Evolutionary conservation across 1,284 basidiomycete species (phyloP).

Genomic region (Pterula multifida): DNA sequence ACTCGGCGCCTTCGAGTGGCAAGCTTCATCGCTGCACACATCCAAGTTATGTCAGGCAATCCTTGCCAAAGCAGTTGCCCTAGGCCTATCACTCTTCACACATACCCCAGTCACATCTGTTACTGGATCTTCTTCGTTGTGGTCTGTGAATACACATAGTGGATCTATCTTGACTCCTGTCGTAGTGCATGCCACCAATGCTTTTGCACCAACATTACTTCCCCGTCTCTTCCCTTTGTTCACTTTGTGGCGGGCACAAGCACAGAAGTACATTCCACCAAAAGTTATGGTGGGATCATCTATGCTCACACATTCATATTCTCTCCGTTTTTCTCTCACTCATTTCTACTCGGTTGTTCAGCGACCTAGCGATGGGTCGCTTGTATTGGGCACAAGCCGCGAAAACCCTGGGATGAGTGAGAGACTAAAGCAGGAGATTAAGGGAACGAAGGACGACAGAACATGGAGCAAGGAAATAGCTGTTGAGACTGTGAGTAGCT

Average conservation of each 20-base stretch:
- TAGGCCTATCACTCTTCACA: slow-evolving; percentile 9
- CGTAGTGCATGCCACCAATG: slow-evolving; percentile 12
- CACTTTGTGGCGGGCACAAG: slow-evolving; percentile 10
- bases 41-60: slow-evolving; percentile 11
- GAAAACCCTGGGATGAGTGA: slow-evolving; percentile 10
- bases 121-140: slow-evolving; percentile 3
- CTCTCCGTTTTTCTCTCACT: slow-evolving; percentile 9
- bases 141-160: slow-evolving; percentile 9
- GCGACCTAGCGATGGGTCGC: slow-evolving; percentile 8
- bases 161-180: slow-evolving; percentile 9
- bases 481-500: slow-evolving; percentile 8
- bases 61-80: slow-evolving; percentile 6
- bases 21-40: slow-evolving; percentile 9
- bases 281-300: slow-evolving; percentile 5
- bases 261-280: slow-evolving; percentile 9
- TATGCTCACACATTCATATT: slow-evolving; percentile 11
- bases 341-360: slow-evolving; percentile 13
- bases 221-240: slow-evolving; percentile 7
- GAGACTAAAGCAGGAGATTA: slow-evolving; percentile 5
- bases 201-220: slow-evolving; percentile 10
- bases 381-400: slow-evolving; percentile 11
- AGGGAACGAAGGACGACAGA: slow-evolving; percentile 9
- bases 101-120: slow-evolving; percentile 10
- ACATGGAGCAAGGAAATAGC: slow-evolving; percentile 8
- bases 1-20: slow-evolving; percentile 11